Evolutionary conservation across 2,329 filamentous ascomycete genomes (phyloP).

Genomic region (Talaromyces albobiverticillius): DNA sequence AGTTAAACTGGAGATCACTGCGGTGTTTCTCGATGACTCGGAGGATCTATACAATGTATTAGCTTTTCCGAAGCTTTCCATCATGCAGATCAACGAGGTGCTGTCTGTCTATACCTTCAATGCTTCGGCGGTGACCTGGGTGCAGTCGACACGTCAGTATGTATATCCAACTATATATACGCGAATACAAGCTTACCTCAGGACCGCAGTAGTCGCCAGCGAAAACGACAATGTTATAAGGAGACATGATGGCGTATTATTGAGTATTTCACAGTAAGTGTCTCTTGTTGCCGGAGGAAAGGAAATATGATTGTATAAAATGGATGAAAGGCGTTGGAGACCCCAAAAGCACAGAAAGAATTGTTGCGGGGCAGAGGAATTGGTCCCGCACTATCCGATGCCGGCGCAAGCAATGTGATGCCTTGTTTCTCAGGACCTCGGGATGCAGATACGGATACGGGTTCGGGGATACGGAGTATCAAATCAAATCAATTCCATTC

Average conservation of each 20-base stretch:
- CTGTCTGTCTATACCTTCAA: no score
- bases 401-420: no score
- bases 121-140: conserved; percentile 75
- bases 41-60: conserved; percentile 60
- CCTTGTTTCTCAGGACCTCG: no score
- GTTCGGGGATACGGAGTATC: no score
- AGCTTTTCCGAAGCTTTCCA: neutral
- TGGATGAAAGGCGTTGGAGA: no score
- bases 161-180: neutral
- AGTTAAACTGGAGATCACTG: conserved; percentile 76
- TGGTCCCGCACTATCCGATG: no score
- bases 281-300: neutral
- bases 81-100: no score
- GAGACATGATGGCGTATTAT: conserved; percentile 56
- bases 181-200: conserved; percentile 66
- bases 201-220: conserved; percentile 82
- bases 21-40: conserved; percentile 71
- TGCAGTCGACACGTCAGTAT: conserved; percentile 17
- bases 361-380: no score
- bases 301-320: neutral
- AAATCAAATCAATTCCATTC: no score
- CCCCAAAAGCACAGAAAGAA: no score
- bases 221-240: conserved; percentile 77
- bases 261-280: neutral
- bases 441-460: no score